A percentile compares a stretch with the other conserved stretches of the same genome.
Evolutionary conservation across 2,329 filamentous ascomycete species (phyloP).

Genomic region (Gnomoniopsis smithogilvyi): DNA sequence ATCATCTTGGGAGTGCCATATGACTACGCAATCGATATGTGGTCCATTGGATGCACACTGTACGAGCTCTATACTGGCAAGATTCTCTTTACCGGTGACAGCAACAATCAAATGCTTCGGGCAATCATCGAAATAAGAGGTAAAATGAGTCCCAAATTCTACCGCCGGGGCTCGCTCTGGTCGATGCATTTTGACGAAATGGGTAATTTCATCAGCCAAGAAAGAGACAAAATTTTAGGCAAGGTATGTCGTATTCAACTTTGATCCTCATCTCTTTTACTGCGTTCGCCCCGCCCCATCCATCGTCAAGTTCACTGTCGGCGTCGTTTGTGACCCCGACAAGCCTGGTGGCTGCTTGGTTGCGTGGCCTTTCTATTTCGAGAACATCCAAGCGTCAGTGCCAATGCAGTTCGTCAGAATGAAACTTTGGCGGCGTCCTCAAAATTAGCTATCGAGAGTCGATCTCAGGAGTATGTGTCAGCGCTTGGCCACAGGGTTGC

Average conservation of each 20-base stretch:
- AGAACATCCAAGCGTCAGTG: background rate
- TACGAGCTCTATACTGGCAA: slow-evolving; percentile 98
- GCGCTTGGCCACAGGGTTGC: slow-evolving; percentile 6
- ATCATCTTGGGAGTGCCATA: slow-evolving; percentile 97
- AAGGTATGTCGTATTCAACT: slow-evolving; percentile 53
- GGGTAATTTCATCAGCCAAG: slow-evolving; percentile 79
- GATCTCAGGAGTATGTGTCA: slow-evolving; percentile 2
- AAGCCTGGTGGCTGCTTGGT: slow-evolving; percentile 1
- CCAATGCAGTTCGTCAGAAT: background rate
- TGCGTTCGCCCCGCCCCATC: no score
- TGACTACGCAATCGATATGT: slow-evolving; percentile 92
- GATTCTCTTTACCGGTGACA: slow-evolving; percentile 90
- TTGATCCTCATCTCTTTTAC: slow-evolving; percentile 14
- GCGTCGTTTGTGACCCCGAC: background rate
- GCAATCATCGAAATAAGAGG: slow-evolving; percentile 95
- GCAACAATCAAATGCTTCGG: slow-evolving; percentile 98
- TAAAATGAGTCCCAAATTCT: slow-evolving; percentile 84
- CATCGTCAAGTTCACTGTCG: background rate
- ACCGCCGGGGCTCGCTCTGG: slow-evolving; percentile 76
- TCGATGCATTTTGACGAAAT: slow-evolving; percentile 79
- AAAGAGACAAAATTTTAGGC: slow-evolving; percentile 82
- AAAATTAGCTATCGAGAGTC: background rate
- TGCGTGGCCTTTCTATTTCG: slow-evolving; percentile 5
- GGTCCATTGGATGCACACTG: slow-evolving; percentile 95
- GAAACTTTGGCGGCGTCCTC: background rate